Evolutionary conservation across 2,329 filamentous ascomycete genomes (phyloP).

Genomic region (Trichoderma asperellum): DNA sequence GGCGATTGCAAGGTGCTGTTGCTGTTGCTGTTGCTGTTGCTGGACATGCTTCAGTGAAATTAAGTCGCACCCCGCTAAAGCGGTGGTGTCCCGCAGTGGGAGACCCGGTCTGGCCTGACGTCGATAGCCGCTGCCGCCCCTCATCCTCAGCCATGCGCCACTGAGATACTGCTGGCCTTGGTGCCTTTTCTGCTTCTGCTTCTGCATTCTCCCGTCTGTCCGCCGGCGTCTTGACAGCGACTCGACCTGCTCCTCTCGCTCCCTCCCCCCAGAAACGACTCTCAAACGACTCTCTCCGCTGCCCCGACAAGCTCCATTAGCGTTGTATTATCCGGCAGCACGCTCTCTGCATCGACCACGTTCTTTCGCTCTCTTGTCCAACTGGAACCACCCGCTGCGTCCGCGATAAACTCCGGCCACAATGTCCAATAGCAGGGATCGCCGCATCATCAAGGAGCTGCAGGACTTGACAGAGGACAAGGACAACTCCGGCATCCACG

Average conservation of each 20-base stretch:
- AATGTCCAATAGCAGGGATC: conserved; percentile 58
- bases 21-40: not conserved
- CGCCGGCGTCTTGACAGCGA: not conserved
- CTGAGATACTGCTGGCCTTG: not conserved
- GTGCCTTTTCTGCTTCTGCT: not conserved
- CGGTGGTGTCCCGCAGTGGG: not conserved
- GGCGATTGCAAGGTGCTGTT: not conserved
- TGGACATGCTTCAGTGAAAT: not conserved
- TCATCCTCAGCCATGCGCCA: conserved; percentile 4
- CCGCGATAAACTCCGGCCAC: conserved; percentile 26
- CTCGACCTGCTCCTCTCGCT: not conserved
- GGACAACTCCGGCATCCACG: conserved; percentile 74
- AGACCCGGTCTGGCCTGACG: not conserved
- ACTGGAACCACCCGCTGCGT: not conserved
- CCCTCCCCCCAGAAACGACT: not conserved
- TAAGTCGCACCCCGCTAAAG: conserved; percentile 5
- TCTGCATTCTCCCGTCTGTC: not conserved
- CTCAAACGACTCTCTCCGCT: not conserved
- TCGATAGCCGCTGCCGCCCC: conserved; percentile 19
- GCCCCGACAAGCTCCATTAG: not conserved
- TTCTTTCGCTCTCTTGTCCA: not conserved
- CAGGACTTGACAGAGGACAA: conserved; percentile 73
- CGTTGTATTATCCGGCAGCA: not conserved
- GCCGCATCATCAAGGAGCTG: conserved; percentile 75
- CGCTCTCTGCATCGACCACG: not conserved